phyloP scores from a whole-genome alignment of 768 basidiomycete species.

The Rickenella mellea region DNA sequence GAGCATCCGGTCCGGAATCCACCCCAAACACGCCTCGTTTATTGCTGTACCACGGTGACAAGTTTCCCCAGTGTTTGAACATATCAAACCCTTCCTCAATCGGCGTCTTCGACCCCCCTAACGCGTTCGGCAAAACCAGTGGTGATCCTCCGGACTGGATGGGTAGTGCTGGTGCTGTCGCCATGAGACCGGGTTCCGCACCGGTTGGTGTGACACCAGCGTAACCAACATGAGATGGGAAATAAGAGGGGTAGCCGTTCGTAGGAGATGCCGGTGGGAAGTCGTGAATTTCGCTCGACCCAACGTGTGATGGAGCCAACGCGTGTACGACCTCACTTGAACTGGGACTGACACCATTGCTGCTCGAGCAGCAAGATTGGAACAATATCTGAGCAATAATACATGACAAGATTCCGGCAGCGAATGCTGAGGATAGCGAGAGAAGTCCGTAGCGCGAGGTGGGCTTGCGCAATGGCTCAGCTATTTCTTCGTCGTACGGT shows the following conservation, averaged over 20 bases:
- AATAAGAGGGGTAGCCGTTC: conserved; percentile 60
- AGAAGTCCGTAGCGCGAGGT: conserved; percentile 8
- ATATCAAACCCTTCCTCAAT: conserved; percentile 48
- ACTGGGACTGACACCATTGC: background rate
- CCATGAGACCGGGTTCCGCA: conserved; percentile 63
- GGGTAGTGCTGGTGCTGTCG: conserved; percentile 72
- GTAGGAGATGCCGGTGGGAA: conserved; percentile 71
- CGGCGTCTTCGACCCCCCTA: conserved; percentile 11
- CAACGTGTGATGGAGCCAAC: conserved; percentile 58
- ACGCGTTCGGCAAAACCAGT: conserved; percentile 43
- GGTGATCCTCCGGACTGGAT: conserved; percentile 61
- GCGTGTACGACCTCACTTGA: conserved; percentile 20
- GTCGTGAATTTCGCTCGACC: conserved; percentile 58
- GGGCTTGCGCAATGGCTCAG: too few relatives aligned
- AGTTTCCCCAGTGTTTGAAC: conserved; percentile 74
- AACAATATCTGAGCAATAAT: conserved; percentile 39
- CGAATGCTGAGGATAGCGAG: conserved; percentile 41
- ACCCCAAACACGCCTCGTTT: conserved; percentile 57
- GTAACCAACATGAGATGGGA: conserved; percentile 72
- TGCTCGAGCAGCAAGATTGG: conserved; percentile 14
- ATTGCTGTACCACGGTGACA: conserved; percentile 82
- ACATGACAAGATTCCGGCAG: conserved; percentile 42
- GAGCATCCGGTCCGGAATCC: conserved; percentile 60
- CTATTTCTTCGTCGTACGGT: too few relatives aligned
- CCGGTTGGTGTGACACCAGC: conserved; percentile 73